Conservation (phyloP, 2,329 filamentous ascomycete genomes). For the Lachnellula hyalina region DNA sequence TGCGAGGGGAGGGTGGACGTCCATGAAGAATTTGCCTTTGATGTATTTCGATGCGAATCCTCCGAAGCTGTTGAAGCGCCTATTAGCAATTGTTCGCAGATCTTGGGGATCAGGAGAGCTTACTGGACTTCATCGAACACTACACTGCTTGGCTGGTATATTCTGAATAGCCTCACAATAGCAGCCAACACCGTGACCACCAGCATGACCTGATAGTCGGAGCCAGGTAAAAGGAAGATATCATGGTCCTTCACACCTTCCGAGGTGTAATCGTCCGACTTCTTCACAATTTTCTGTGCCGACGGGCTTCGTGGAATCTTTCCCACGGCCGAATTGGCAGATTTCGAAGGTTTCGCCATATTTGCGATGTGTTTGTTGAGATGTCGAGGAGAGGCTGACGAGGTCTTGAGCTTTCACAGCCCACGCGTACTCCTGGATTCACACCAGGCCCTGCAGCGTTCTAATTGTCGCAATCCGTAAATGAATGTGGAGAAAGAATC, state of each 20-base stretch:
- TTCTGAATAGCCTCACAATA: constrained; percentile 83
- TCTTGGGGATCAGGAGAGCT: constrained; percentile 36
- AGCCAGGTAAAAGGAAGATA: constrained; percentile 77
- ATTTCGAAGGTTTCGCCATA: constrained; percentile 26
- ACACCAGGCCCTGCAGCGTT: constrained; percentile 4
- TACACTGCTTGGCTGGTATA: constrained; percentile 92
- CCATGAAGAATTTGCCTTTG: constrained; percentile 99
- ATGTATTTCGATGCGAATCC: constrained; percentile 99
- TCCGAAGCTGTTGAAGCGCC: constrained; percentile 64
- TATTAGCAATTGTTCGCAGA: constrained; percentile 13
- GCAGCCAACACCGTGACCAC: constrained; percentile 70
- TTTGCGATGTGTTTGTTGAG: constrained; percentile 11
- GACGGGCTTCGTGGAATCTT: constrained; percentile 15
- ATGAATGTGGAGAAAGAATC: constrained; percentile 26
- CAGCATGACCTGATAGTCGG: constrained; percentile 75
- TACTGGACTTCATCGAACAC: constrained; percentile 99
- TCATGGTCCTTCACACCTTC: constrained; percentile 84
- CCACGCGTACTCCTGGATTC: constrained; percentile 16
- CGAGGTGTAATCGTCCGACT: constrained; percentile 59
- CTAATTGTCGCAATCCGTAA: constrained; percentile 15
- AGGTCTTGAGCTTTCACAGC: constrained; percentile 16
- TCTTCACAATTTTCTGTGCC: constrained; percentile 15
- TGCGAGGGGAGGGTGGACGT: constrained; percentile 95
- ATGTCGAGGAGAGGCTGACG: constrained; percentile 15
- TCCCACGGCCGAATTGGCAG: constrained; percentile 10